These are phyloP conservation scores for Lactuca saligna DNA, from an alignment of 129 eudicot genomes.

Conservation along the genomic window DNA sequence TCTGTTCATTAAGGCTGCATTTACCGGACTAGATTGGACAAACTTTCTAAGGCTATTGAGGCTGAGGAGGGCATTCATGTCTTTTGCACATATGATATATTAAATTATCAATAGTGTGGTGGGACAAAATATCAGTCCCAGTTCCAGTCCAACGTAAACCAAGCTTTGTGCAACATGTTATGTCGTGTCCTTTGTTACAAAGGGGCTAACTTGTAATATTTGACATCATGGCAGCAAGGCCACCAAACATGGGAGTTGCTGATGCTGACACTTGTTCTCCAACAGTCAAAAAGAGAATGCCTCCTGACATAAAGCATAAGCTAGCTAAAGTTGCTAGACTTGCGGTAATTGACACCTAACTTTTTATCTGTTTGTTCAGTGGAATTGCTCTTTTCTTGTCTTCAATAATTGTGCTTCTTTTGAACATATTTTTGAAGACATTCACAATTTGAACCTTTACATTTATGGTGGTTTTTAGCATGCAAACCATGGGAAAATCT, in stretches of 20 bases:
- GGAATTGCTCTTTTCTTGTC: not conserved
- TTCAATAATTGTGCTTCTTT: not conserved
- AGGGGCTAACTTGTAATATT: not conserved
- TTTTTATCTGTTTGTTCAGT: not conserved
- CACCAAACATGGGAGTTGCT: slow-evolving; percentile 67
- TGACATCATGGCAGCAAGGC: slow-evolving; percentile 65
- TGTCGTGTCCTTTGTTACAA: not conserved
- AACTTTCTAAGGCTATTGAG: not conserved
- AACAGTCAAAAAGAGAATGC: slow-evolving; percentile 83
- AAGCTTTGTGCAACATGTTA: not conserved
- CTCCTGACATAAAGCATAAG: slow-evolving; percentile 88
- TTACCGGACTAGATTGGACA: not conserved
- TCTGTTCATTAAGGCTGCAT: not conserved
- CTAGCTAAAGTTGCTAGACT: slow-evolving; percentile 95
- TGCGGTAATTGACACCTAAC: slow-evolving; percentile 50
- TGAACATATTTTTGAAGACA: too few species aligned
- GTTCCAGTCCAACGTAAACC: not conserved
- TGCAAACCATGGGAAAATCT: slow-evolving; percentile 56
- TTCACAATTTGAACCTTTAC: too few species aligned
- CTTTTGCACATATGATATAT: not conserved
- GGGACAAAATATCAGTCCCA: not conserved
- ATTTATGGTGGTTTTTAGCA: slow-evolving; percentile 42
- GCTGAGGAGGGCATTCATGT: not conserved
- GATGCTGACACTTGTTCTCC: slow-evolving; percentile 75
- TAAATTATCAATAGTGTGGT: too few species aligned